Evolutionary conservation across 768 basidiomycete genomes (phyloP).

Genomic region (Psilocybe cyanescens): DNA sequence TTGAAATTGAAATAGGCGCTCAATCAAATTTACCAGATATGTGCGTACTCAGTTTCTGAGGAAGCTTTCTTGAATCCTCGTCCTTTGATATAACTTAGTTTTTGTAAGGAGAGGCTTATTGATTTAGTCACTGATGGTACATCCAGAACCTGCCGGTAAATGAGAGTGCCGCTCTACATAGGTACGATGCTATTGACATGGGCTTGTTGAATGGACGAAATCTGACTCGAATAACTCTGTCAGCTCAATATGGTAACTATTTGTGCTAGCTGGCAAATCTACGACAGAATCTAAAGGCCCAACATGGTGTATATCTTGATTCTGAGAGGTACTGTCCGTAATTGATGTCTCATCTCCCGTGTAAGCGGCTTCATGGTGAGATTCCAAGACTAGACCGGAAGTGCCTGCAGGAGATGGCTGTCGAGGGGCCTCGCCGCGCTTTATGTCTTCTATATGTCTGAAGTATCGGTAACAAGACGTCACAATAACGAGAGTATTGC

Average conservation of each 20-base stretch:
- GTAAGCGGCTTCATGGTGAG: neutral
- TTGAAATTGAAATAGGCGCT: too few relatives aligned
- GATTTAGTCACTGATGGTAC: too few relatives aligned
- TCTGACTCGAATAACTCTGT: slow-evolving; percentile 12
- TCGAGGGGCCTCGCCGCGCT: neutral
- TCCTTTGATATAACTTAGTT: too few relatives aligned
- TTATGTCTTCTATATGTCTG: slow-evolving; percentile 2
- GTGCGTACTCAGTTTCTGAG: too few relatives aligned
- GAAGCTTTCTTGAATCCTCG: too few relatives aligned
- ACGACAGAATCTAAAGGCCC: neutral
- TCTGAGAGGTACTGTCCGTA: neutral
- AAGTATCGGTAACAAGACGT: slow-evolving; percentile 22
- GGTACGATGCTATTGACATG: too few relatives aligned
- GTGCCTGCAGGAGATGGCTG: neutral
- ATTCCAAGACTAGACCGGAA: neutral
- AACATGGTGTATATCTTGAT: neutral
- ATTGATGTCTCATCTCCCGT: neutral
- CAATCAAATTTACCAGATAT: too few relatives aligned
- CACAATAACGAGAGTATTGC: slow-evolving; percentile 21
- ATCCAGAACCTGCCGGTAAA: too few relatives aligned
- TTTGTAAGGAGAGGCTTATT: too few relatives aligned
- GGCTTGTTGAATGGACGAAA: neutral
- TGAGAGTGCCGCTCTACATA: too few relatives aligned
- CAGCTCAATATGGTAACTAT: neutral
- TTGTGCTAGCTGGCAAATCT: too few relatives aligned